Percentiles rank a stretch among this genome's conserved stretches.
Conservation (phyloP, 192 early-diverging fungal genomes). For the Phlyctochytrium planicorne region DNA sequence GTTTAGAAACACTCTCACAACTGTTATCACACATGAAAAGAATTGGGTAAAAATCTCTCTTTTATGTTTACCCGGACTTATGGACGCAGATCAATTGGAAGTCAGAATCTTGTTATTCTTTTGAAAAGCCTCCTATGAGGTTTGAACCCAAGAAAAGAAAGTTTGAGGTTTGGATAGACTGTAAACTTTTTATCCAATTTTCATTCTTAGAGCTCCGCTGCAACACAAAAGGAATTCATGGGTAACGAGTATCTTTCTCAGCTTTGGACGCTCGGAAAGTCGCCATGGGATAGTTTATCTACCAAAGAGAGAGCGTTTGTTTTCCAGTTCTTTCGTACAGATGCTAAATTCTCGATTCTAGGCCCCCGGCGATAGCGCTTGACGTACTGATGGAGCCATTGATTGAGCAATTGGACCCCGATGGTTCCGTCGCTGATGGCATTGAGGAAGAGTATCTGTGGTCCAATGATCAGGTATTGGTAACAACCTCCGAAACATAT, state of each 20-base stretch:
- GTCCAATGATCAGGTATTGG: slow-evolving; percentile 28
- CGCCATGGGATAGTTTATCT: slow-evolving; percentile 15
- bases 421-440: slow-evolving; percentile 36
- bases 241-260: slow-evolving; percentile 39
- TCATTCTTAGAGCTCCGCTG: slow-evolving; percentile 19
- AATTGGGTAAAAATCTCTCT: slow-evolving; percentile 58
- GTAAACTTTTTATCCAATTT: slow-evolving; percentile 6
- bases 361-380: background rate
- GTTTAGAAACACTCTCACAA: slow-evolving; percentile 66
- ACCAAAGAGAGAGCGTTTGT: slow-evolving; percentile 18
- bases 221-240: slow-evolving; percentile 24
- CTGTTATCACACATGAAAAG: slow-evolving; percentile 69
- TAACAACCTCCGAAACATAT: slow-evolving; percentile 15
- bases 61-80: background rate
- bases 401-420: slow-evolving; percentile 39
- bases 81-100: slow-evolving; percentile 72
- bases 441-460: slow-evolving; percentile 38
- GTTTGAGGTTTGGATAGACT: slow-evolving; percentile 23
- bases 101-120: slow-evolving; percentile 67
- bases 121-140: slow-evolving; percentile 56
- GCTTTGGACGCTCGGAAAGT: slow-evolving; percentile 31
- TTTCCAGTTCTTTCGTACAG: background rate
- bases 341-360: background rate
- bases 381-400: slow-evolving; percentile 38
- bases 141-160: slow-evolving; percentile 37